Base-by-base conservation (phyloP, 208 protist species). In the Tritrichomonas foetus region DNA sequence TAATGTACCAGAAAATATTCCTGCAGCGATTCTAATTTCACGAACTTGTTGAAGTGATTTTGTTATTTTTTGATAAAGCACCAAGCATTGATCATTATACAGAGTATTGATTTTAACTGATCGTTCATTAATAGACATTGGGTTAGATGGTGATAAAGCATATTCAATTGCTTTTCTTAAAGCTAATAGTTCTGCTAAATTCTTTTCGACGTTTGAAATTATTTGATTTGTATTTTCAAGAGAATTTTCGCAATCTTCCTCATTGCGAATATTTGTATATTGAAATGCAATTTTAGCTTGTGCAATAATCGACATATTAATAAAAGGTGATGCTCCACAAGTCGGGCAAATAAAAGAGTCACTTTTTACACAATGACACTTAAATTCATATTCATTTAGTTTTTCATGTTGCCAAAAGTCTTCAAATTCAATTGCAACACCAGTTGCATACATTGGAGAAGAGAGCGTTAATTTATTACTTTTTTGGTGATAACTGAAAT, bases 261-360 rank as follows among this genome's bases (percentile, higher is more conserved):
- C 94, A 33, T 3, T 41, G 41, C 39, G 11, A 72, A 94, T 94
- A 39, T 78, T 20, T 39, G 93, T 47, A 57, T 94, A 36, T 1
- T 84, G 49, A 16, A 96, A 57, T 0, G 72, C 78, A 49, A 96
- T 92, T 53, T 94, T 69, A 57, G 57, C 82, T 44, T 78, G 64
- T 36, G 97, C 55, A 0, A 94, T 93, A 93, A 95, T 96, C 27
- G 97, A 96, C 41, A 98, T 97, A 36, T 96, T 94, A 11, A 94
- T 96, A 93, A 97, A 97, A 94, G 95, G 94, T 94, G 96, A 97
- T 93, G 94, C 97, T 49, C 97, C 97, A 95, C 97, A 98, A 94
- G 98, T 97, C 94, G 97, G 97, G 94, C 97, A 98, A 22, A 98
- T 95, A 95, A 98, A 97, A 3, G 95, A 97, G 36, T 98, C 95